phyloP scores from a whole-genome alignment of 2,329 filamentous ascomycete species.

The Emydomyces testavorans region DNA sequence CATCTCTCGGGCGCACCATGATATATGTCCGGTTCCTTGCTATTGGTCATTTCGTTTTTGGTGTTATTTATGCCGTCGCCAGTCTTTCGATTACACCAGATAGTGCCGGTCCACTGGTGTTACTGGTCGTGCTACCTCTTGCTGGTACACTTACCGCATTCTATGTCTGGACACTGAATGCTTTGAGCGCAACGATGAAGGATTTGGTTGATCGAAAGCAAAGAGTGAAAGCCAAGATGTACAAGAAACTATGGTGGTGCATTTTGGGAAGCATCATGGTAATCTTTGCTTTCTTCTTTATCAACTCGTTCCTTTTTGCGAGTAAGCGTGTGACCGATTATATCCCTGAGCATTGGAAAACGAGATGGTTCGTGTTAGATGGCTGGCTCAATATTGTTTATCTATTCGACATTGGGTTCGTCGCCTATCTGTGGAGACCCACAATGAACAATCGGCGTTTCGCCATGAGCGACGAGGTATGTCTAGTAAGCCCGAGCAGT shows the following conservation, averaged over 20 bases:
- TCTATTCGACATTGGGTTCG: constrained; percentile 79
- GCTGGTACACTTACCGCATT: constrained; percentile 89
- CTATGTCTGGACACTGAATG: constrained; percentile 98
- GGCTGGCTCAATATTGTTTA: constrained; percentile 97
- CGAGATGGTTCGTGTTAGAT: constrained; percentile 91
- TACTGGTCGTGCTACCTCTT: constrained; percentile 85
- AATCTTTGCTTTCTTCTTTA: constrained; percentile 97
- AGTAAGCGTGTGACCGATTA: constrained; percentile 76
- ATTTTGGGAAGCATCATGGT: constrained; percentile 85
- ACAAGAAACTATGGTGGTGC: constrained; percentile 97
- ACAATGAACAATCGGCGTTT: constrained; percentile 95
- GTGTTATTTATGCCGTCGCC: constrained; percentile 81
- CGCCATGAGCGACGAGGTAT: constrained; percentile 91
- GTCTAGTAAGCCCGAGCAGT: constrained; percentile 14
- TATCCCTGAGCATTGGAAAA: constrained; percentile 94
- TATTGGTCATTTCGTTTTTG: constrained; percentile 86
- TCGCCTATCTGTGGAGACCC: constrained; percentile 92
- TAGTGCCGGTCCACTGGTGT: constrained; percentile 74
- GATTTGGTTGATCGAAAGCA: constrained; percentile 92
- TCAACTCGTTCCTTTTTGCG: constrained; percentile 92
- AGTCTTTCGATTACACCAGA: constrained; percentile 84
- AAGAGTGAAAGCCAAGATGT: constrained; percentile 87
- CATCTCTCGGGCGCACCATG: constrained; percentile 84
- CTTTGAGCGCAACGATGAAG: constrained; percentile 86
- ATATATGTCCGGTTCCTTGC: constrained; percentile 83